Percentiles rank a stretch among this genome's conserved stretches.
These are phyloP conservation scores for Arabidopsis arenosa DNA, from an alignment of 345 rosid genomes.

Conservation along the genomic window DNA sequence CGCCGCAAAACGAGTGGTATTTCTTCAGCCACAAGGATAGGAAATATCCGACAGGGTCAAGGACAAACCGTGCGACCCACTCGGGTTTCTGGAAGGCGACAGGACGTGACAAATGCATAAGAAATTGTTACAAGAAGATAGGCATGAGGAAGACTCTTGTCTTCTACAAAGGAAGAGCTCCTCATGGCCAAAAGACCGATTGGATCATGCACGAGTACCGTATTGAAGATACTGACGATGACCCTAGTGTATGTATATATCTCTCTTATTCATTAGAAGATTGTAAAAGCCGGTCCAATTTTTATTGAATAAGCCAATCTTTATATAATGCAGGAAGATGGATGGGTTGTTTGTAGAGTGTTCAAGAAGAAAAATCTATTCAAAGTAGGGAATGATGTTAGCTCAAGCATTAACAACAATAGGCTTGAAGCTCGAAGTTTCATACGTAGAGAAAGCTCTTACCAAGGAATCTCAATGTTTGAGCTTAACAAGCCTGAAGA, in stretches of 20 bases:
- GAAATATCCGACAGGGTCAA: slow-evolving; percentile 94
- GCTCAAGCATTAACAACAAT: slow-evolving; percentile 53
- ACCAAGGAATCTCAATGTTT: slow-evolving; percentile 46
- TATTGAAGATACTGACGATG: slow-evolving; percentile 80
- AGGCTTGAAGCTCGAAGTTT: slow-evolving; percentile 46
- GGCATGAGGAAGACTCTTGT: slow-evolving; percentile 99
- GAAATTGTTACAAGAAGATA: slow-evolving; percentile 78
- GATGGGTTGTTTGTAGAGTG: slow-evolving; percentile 94
- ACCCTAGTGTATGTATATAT: slow-evolving; percentile 54
- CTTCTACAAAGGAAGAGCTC: slow-evolving; percentile 95
- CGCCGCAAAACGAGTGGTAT: slow-evolving; percentile 95
- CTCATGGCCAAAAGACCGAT: slow-evolving; percentile 93
- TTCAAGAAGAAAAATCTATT: slow-evolving; percentile 90
- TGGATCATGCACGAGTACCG: slow-evolving; percentile 99
- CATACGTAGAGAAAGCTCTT: slow-evolving; percentile 56
- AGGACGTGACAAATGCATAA: slow-evolving; percentile 92
- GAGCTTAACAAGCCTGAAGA: slow-evolving; percentile 69
- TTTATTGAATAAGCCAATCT: not conserved
- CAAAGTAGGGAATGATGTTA: slow-evolving; percentile 65
- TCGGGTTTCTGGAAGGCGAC: slow-evolving; percentile 99
- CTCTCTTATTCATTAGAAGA: not conserved
- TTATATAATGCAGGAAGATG: slow-evolving; percentile 73
- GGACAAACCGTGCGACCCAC: slow-evolving; percentile 91
- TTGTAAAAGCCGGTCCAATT: not conserved
- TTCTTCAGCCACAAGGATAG: slow-evolving; percentile 97